Evolutionary conservation across 352 stramenopile genomes (phyloP), one percentile per base, ranked within the genome.

Genomic region (Paralagenidium karlingii): DNA sequence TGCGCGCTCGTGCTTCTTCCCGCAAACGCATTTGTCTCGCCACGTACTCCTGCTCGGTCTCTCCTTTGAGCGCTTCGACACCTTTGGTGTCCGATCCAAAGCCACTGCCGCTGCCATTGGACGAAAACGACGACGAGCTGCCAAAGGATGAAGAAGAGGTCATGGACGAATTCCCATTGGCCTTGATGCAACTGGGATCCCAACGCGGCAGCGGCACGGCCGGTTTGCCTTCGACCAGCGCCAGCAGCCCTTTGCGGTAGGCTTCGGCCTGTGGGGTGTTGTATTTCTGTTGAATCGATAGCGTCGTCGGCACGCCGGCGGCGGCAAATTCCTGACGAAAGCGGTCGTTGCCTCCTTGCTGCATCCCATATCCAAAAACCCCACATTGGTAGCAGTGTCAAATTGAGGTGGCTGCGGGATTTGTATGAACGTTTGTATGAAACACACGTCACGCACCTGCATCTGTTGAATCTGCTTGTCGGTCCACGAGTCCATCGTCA

Each of bases 401-500:
- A n/a, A n/a, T n/a, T n/a, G n/a, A n/a, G n/a, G n/a, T n/a, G n/a
- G n/a, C n/a, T n/a, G n/a, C n/a, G n/a, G n/a, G n/a, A n/a, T n/a
- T 18, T 28, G 15, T 18, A 31, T 34, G 21, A 43, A 30, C 24
- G 28, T 21, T 21, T n/a, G 7, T 19, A 40, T 7, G 11, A 4
- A 8, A 5, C 20, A n/a, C n/a, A n/a, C n/a, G n/a, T n/a, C n/a
- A n/a, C n/a, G n/a, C 26, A 74, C 64, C 64, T 85, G 75, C 75
- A 89, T 89, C 53, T 84, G 66, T 33, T 76, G 63, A 49, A 89
- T 64, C 59, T 90, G 76, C 51, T 84, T 86, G 51, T 90, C 76
- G 12, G 76, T 90, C 76, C 76, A 90, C 42, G 73, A 87, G 55
- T 90, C 73, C 73, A 90, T 87, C 3, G 76, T 87, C 18, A 87